Base-by-base conservation (phyloP, 768 basidiomycete genomes). In the Serendipita sp. region DNA sequence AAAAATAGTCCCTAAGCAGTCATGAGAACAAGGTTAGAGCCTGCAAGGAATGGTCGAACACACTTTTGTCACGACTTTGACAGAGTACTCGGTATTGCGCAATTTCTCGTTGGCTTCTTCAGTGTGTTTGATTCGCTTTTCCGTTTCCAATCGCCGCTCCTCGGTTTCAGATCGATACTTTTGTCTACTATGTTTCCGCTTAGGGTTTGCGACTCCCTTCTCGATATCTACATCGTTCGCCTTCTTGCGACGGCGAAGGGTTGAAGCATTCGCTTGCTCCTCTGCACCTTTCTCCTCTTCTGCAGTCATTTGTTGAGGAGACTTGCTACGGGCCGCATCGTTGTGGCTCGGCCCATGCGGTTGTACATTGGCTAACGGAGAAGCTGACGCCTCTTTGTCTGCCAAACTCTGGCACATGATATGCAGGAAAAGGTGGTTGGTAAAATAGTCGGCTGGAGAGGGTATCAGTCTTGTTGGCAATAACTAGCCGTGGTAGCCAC, bases 1-100 rank as follows among this genome's bases (percentile, higher is more conserved):
- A 88, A 78, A 68, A 77, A 85, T 74, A 88, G 76, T 2, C 85
- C 82, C 42, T 79, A 28, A 24, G 28, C 9, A 51, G 42, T 20
- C 11, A 20, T 42, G 9, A 48, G 7, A 17, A 9, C 7, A 2
- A 48, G 20, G n/a, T 28, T n/a, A 20, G 45, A 9, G 45, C 9
- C 7, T 48, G 7, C 26, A 14, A 38, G 7, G n/a, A n/a, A n/a
- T n/a, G n/a, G 45, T 9, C 26, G 17, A n/a, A 11, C 53, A 5
- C 9, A 58, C 53, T 24, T 58, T 58, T 22, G 53, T 58, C 17
- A 33, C 30, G 11, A 58, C 53, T 24, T 58, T 58, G 53, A 58
- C 53, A 31, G 53, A 24, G 53, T 24, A 34, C 53, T n/a, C 31
- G 53, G 4, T 58, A 34, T 33, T 31, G 11, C 53, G 22, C 17